Base-by-base conservation (phyloP, 345 rosid species). In the Nasturtium officinale region DNA sequence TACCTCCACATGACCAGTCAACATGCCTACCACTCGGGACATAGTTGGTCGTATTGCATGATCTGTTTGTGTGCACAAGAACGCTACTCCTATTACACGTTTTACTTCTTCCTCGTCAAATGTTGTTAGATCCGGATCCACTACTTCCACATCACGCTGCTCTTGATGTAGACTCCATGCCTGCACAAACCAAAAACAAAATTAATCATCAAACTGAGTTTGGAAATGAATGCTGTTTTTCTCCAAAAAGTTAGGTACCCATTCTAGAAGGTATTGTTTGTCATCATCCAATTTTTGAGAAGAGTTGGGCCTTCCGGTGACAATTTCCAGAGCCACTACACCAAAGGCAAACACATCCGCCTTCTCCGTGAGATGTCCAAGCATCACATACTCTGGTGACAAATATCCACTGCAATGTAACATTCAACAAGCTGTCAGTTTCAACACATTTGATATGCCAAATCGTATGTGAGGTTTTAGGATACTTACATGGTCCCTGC, bases 351-450 rank as follows among this genome's bases (percentile, higher is more conserved):
- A 89, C 65, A 86, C 90, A 74, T 87, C 90, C 6, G 85, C 81
- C 74, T 90, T 90, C 80, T 90, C 95, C 2, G 87, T 89, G 0
- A 87, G 90, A 61, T 82, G 90, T 23, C 90, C 88, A 28, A 78
- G 85, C 88, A 89, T 86, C 21, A 89, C 95, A 55, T 89, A 89
- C 75, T 89, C 90, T 3, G 92, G 97, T 5, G 92, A 85, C 17
- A 90, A 83, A 63, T 87, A 91, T 20, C 95, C 97, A 12, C 87
- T 38, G 45, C 45, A 38, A 12, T 38, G 43, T 38, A 11, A 38
- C 43, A 38, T 3, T 38, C 43, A 38, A 38, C 45, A 53, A 54
- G 10, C 2, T 5, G 1, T 59, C 11, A 59, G 9, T 55, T 9
- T 64, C 29, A 5, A 18, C 3, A 10, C 55, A 28, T 26, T 38